Conservation (phyloP, 2,329 filamentous ascomycete genomes). For the Seiridium unicorne region DNA sequence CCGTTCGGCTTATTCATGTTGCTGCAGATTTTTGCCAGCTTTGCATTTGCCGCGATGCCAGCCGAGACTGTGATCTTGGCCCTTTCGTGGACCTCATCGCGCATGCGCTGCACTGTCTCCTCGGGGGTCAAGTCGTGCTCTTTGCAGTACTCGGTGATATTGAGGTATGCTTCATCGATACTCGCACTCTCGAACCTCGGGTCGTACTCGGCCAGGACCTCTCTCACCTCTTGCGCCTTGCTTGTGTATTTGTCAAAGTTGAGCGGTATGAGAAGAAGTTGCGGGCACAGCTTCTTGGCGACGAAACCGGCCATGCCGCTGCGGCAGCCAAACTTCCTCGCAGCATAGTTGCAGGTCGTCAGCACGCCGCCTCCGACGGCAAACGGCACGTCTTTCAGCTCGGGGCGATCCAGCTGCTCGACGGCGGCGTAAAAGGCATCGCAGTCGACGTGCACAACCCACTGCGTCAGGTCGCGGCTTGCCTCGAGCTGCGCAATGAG, state of each 20-base stretch:
- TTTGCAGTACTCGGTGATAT: conserved; percentile 83
- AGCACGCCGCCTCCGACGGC: conserved; percentile 74
- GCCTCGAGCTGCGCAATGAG: conserved; percentile 78
- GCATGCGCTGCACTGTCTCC: conserved; percentile 74
- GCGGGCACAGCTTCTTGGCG: conserved; percentile 88
- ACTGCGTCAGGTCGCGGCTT: conserved; percentile 76
- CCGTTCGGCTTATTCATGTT: conserved; percentile 97
- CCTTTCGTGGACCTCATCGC: conserved; percentile 70
- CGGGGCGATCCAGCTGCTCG: conserved; percentile 79
- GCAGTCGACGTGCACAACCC: conserved; percentile 90
- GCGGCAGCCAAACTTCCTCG: conserved; percentile 84
- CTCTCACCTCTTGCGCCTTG: conserved; percentile 84
- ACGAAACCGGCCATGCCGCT: conserved; percentile 97
- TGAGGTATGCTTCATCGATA: conserved; percentile 94
- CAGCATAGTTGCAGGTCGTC: conserved; percentile 80
- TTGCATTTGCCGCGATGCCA: conserved; percentile 90
- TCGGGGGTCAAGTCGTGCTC: conserved; percentile 67
- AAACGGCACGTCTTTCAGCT: conserved; percentile 83
- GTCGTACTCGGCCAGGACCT: conserved; percentile 84
- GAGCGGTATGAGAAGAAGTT: conserved; percentile 76
- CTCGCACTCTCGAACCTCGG: conserved; percentile 88
- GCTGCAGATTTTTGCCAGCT: conserved; percentile 91
- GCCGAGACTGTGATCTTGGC: conserved; percentile 88
- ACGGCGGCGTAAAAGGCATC: conserved; percentile 98
- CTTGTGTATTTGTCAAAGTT: conserved; percentile 90